Percentiles rank a stretch among this genome's conserved stretches.
Evolutionary conservation across 225 moss, liverwort and hornwort genomes (phyloP).

Genomic region (Bryoerythrophyllum caledonicum): DNA sequence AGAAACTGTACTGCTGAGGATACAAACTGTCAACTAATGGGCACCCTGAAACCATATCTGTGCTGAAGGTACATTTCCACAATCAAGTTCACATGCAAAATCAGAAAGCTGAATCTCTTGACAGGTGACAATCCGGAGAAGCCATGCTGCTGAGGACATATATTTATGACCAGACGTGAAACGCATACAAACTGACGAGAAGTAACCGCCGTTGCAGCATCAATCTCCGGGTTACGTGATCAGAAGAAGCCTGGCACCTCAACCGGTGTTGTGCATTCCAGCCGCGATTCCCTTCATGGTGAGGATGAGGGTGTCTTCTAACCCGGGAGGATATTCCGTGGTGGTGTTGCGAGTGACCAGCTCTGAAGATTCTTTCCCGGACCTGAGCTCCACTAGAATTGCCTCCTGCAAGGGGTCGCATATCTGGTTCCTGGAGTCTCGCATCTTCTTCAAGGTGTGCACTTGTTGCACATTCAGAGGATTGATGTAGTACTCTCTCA

Average conservation of each 20-base stretch:
- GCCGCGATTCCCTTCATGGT: slow-evolving; percentile 72
- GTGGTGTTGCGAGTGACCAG: slow-evolving; percentile 58
- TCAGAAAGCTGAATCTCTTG: not conserved
- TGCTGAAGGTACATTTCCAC: not conserved
- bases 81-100: not conserved
- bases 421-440: slow-evolving; percentile 51
- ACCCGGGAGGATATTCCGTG: slow-evolving; percentile 55
- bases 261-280: slow-evolving; percentile 66
- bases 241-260: slow-evolving; percentile 12
- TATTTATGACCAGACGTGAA: slow-evolving; percentile 1
- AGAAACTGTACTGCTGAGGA: too few relatives aligned
- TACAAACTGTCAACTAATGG: too few relatives aligned
- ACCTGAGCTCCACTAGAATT: slow-evolving; percentile 51
- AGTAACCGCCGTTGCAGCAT: not conserved
- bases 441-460: slow-evolving; percentile 53
- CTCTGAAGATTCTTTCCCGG: slow-evolving; percentile 58
- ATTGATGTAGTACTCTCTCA: slow-evolving; percentile 54
- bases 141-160: not conserved
- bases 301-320: slow-evolving; percentile 62
- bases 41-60: too few relatives aligned
- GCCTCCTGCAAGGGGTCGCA: slow-evolving; percentile 47
- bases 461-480: slow-evolving; percentile 65
- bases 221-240: not conserved
- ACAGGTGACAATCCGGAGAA: not conserved
- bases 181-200: not conserved